These are phyloP conservation scores for Phytophthora agathidicida DNA, from an alignment of 352 stramenopile species.

Conservation along the genomic window DNA sequence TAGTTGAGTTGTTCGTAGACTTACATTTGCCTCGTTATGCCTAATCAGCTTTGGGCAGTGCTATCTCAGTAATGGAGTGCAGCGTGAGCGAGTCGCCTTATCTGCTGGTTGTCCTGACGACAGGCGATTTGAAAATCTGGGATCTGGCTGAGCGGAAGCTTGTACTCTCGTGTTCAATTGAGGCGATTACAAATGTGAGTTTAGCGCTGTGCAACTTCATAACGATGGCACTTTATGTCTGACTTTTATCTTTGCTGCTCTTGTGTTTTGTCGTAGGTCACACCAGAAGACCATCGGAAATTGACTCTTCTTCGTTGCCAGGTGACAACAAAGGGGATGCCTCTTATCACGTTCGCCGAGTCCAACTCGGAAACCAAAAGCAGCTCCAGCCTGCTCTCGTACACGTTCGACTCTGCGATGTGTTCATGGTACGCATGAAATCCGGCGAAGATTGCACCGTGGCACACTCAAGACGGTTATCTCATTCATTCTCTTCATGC, in stretches of 20 bases:
- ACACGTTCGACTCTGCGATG: conserved; percentile 81
- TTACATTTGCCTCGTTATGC: conserved; percentile 1
- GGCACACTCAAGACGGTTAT: neutral
- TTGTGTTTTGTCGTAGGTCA: conserved; percentile 17
- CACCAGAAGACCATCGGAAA: conserved; percentile 37
- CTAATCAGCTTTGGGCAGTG: conserved; percentile 59
- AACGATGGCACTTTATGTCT: neutral
- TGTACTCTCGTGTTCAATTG: conserved; percentile 64
- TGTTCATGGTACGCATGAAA: conserved; percentile 58
- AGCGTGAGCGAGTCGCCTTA: conserved; percentile 63
- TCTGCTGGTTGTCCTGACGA: conserved; percentile 73
- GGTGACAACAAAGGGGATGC: conserved; percentile 70
- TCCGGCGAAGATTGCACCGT: neutral
- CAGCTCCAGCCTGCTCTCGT: conserved; percentile 72
- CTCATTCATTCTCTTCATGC: conserved; percentile 1
- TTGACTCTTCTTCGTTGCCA: conserved; percentile 77
- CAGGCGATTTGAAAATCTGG: conserved; percentile 77
- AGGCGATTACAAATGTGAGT: conserved; percentile 63
- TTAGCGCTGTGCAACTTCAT: neutral
- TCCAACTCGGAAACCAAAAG: conserved; percentile 53
- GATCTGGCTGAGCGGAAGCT: conserved; percentile 56
- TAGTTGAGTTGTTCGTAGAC: neutral
- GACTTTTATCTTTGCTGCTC: conserved; percentile 8
- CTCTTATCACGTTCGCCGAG: conserved; percentile 86
- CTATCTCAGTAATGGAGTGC: conserved; percentile 77